phyloP scores from a whole-genome alignment of 345 rosid genomes.

The Eucalyptus sp. region DNA sequence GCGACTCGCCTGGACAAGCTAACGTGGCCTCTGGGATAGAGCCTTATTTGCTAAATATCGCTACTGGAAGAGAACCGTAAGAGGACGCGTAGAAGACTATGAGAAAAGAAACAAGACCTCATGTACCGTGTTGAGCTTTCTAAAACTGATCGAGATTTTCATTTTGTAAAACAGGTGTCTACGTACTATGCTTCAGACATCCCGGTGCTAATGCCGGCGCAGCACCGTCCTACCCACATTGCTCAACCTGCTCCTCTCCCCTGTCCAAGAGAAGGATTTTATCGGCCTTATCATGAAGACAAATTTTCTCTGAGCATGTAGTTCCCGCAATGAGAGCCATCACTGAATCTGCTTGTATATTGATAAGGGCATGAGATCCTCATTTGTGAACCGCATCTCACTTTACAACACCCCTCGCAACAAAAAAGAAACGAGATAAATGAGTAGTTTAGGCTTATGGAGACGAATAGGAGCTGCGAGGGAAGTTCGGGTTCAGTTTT shows the following conservation, averaged over 20 bases:
- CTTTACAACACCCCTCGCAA: not conserved
- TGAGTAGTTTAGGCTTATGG: not conserved
- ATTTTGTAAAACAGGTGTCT: conserved; percentile 15
- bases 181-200: conserved; percentile 36
- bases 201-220: conserved; percentile 91
- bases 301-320: not conserved
- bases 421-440: not conserved
- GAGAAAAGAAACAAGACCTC: not conserved
- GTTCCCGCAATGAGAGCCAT: not conserved
- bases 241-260: conserved; percentile 93
- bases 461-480: not conserved
- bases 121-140: not conserved
- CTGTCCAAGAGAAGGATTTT: conserved; percentile 58
- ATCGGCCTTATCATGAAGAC: conserved; percentile 45
- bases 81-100: not conserved
- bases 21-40: not conserved
- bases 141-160: not conserved
- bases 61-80: not conserved
- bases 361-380: not conserved
- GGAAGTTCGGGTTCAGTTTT: not conserved
- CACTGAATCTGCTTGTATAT: not conserved
- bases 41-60: not conserved
- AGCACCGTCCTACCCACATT: conserved; percentile 56
- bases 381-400: not conserved
- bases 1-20: not conserved